A percentile compares a stretch with the other conserved stretches of the same genome.
These are phyloP conservation scores for Copromyces sp. DNA, from an alignment of 495 filamentous ascomycete species.

Conservation along the genomic window DNA sequence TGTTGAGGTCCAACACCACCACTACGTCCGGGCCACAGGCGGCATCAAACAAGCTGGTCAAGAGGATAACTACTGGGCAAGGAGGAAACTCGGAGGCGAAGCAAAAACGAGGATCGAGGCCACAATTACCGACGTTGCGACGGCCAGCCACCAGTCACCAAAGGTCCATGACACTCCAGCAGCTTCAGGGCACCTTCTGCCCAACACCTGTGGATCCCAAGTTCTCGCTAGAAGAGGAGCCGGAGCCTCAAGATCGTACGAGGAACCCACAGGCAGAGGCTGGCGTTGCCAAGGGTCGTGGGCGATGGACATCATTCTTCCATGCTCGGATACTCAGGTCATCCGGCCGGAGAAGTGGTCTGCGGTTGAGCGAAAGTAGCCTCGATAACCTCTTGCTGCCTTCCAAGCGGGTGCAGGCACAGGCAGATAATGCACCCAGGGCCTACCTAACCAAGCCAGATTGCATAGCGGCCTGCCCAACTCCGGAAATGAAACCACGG, in stretches of 20 bases:
- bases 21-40: constrained; percentile 26
- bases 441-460: constrained; percentile 25
- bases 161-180: constrained; percentile 59
- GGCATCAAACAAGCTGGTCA: constrained; percentile 78
- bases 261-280: constrained; percentile 7
- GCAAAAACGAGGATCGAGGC: constrained; percentile 34
- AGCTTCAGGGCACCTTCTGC: constrained; percentile 28
- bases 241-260: constrained; percentile 9
- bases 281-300: constrained; percentile 11
- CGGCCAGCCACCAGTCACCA: constrained; percentile 85
- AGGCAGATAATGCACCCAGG: constrained; percentile 8
- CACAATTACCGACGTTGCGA: constrained; percentile 50
- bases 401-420: constrained; percentile 17
- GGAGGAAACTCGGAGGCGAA: constrained; percentile 34
- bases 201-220: constrained; percentile 12
- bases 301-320: constrained; percentile 39
- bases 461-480: constrained; percentile 12
- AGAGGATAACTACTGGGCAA: constrained; percentile 55
- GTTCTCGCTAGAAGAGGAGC: constrained; percentile 24
- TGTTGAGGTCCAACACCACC: constrained; percentile 33
- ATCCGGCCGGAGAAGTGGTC: constrained; percentile 11
- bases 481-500: neutral
- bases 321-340: constrained; percentile 21
- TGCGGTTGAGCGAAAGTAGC: constrained; percentile 17
- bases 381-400: constrained; percentile 17